Evolutionary conservation across 164 flowering plant genomes (phyloP).

Genomic region (Vitis amurensis): DNA sequence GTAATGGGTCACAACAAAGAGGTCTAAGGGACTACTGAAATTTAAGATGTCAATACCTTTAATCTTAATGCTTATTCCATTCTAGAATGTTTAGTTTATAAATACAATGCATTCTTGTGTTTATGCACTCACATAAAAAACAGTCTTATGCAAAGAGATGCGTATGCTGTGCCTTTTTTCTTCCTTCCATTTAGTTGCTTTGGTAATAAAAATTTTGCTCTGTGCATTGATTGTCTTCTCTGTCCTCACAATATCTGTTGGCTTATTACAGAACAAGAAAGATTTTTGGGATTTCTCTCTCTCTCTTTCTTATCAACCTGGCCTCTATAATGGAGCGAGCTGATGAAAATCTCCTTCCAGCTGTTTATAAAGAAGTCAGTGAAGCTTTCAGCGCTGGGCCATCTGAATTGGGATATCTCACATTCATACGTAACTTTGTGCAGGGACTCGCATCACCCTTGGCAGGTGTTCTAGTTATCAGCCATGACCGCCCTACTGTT

Average conservation of each 20-base stretch:
- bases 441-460: conserved; percentile 83
- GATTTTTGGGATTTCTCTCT: conserved; percentile 80
- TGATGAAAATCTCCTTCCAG: conserved; percentile 91
- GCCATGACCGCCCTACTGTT: conserved; percentile 80
- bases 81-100: no score
- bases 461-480: conserved; percentile 79
- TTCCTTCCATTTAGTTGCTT: not conserved
- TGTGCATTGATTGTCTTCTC: not conserved
- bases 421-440: conserved; percentile 78
- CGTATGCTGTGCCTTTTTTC: not conserved
- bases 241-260: conserved; percentile 5
- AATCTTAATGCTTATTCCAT: no score
- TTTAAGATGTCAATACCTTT: no score
- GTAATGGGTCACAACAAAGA: no score
- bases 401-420: conserved; percentile 88
- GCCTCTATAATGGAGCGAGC: conserved; percentile 97
- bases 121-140: no score
- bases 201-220: not conserved
- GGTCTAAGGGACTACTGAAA: no score
- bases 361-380: conserved; percentile 97
- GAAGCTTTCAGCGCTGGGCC: conserved; percentile 87
- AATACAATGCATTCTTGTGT: no score
- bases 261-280: conserved; percentile 44
- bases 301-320: conserved; percentile 86
- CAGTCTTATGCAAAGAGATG: not conserved